Conservation (phyloP, 305 asterid species). For the Coffea humblotiana region DNA sequence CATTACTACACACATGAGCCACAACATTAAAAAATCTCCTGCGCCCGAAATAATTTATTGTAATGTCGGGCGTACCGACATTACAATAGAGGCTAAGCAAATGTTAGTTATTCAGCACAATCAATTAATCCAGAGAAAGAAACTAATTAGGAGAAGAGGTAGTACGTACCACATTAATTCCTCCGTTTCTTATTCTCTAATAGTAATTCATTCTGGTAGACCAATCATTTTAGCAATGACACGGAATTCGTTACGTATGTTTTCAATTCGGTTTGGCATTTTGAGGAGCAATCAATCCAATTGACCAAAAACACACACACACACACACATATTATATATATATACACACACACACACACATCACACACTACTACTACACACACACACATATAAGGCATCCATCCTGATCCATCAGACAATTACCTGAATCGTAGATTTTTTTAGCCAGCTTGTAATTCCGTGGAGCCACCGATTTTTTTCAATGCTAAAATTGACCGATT, state of each 20-base stretch:
- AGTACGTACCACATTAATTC: no score
- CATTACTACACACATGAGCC: no score
- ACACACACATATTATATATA: no score
- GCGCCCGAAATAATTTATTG: no score
- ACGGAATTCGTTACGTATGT: slow-evolving; percentile 7
- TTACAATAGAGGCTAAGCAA: background rate
- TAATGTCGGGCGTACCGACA: no score
- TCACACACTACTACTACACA: no score
- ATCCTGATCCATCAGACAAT: background rate
- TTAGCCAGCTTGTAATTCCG: background rate
- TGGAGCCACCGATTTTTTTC: background rate
- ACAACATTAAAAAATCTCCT: no score
- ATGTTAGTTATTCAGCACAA: background rate
- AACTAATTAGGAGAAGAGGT: no score
- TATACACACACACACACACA: no score
- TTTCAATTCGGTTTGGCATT: slow-evolving; percentile 7
- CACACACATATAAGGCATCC: no score
- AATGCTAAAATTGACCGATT: background rate
- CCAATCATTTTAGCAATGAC: slow-evolving; percentile 7
- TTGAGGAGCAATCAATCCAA: slow-evolving; percentile 8
- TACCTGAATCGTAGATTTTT: background rate
- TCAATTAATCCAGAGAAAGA: background rate
- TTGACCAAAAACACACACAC: background rate
- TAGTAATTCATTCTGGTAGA: background rate
- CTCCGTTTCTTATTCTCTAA: background rate